Evolutionary conservation across 495 filamentous ascomycete genomes (phyloP), one percentile per base, ranked within the genome.

Genomic region (Lasiosphaeria hispida): DNA sequence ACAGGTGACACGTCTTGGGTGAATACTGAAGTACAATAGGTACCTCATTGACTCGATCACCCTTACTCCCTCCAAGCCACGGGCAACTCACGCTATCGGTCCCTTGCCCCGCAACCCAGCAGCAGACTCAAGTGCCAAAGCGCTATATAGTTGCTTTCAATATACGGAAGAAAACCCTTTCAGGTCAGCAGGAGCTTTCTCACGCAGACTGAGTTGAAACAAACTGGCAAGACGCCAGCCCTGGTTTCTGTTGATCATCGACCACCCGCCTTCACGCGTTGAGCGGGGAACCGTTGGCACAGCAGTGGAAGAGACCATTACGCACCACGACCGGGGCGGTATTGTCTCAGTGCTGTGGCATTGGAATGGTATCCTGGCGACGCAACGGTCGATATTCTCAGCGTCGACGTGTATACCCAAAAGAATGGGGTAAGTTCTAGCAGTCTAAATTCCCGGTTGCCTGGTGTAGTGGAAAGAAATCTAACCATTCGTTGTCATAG

Each of bases 301-400:
- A 2, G 60, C 76, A 5, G 66, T 80, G 7, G 77, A 80, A 55
- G 73, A 80, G 8, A 76, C 77, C 7, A 77, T 80, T 38, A 57
- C 63, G 10, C 75, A 74, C 54, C 67, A 69, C 38, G 57, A 63
- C 7, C 61, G 65, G 6, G 75, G 75, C 50, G 77, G 77, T 14
- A 76, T 80, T 48, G 65, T 80, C 7, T 71, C 76, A 0, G 68
- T 79, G 10, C 62, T 69, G 7, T 80, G 77, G 77, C 77, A 79
- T 62, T 78, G 75, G 75, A 73, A 7, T 80, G 77, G 77, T 80
- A 80, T 37, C 77, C 77, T 0, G 77, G 77, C 2, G 69, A 72
- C 41, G 68, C 63, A 0, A 68, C 66, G 1, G 72, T 78, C 5
- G 77, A 80, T 59, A 67, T 80, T 15, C 43, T 75, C 3, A 62